Percentiles rank a stretch among this genome's conserved stretches.
These are phyloP conservation scores for Thraustotheca clavata DNA, from an alignment of 352 stramenopile species.

Conservation along the genomic window DNA sequence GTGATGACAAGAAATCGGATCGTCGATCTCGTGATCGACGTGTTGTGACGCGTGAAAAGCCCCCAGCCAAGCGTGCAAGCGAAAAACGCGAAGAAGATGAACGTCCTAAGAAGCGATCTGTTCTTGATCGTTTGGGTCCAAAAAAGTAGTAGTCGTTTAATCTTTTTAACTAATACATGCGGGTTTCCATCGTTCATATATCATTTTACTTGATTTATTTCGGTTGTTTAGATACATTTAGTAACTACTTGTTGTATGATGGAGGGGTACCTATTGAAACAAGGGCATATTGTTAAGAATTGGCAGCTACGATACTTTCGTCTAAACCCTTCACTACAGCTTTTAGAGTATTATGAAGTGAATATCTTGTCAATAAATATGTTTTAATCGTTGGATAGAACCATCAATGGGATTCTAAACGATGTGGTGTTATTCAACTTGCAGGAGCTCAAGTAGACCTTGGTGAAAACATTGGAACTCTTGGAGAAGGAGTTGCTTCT, in stretches of 20 bases:
- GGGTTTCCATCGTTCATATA: no score
- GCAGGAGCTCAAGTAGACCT: background rate
- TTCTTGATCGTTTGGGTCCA: slow-evolving; percentile 70
- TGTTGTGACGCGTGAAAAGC: slow-evolving; percentile 25
- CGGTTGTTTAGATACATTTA: no score
- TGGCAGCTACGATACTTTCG: slow-evolving; percentile 16
- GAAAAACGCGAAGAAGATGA: slow-evolving; percentile 31
- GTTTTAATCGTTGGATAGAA: no score
- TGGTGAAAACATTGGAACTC: slow-evolving; percentile 3
- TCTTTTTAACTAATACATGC: no score
- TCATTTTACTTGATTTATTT: no score
- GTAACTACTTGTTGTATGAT: no score
- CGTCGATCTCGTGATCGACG: slow-evolving; percentile 32
- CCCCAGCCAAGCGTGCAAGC: slow-evolving; percentile 6
- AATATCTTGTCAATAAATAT: no score
- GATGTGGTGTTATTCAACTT: background rate
- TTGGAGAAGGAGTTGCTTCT: slow-evolving; percentile 16
- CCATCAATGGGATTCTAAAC: background rate
- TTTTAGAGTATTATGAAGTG: slow-evolving; percentile 9
- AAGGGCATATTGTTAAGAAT: slow-evolving; percentile 16
- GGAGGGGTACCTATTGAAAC: slow-evolving; percentile 17
- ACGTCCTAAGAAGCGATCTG: slow-evolving; percentile 70
- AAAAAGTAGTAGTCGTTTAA: slow-evolving; percentile 24
- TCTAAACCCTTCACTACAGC: background rate
- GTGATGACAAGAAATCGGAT: slow-evolving; percentile 17